These are phyloP conservation scores for Conticribra guillardii DNA, from an alignment of 108 stramenopile genomes.

Conservation along the genomic window DNA sequence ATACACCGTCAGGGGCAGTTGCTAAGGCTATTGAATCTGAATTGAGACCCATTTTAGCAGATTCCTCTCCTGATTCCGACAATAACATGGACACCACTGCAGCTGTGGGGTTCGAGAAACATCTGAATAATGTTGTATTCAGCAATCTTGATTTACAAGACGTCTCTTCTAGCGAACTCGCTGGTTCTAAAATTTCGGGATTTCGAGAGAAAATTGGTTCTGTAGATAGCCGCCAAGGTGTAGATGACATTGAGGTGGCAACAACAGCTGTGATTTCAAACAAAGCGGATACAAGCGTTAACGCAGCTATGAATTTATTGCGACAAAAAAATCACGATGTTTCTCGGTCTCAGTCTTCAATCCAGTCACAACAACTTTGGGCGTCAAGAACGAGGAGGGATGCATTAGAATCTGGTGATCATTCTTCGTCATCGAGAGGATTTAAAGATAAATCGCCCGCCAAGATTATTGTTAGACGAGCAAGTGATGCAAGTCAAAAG, in stretches of 20 bases:
- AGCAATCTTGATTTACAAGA: too few relatives aligned
- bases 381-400: conserved; percentile 15
- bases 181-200: too few relatives aligned
- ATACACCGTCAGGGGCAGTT: background rate
- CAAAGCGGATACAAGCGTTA: conserved; percentile 10
- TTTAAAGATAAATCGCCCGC: background rate
- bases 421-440: background rate
- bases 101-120: too few relatives aligned
- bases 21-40: conserved; percentile 4
- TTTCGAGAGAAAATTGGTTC: too few relatives aligned
- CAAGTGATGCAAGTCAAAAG: background rate
- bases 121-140: too few relatives aligned
- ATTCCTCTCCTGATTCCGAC: too few relatives aligned
- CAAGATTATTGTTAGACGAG: background rate
- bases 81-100: too few relatives aligned
- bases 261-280: conserved; percentile 36
- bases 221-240: too few relatives aligned
- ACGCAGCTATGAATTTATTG: conserved; percentile 18
- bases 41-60: too few relatives aligned
- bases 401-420: background rate
- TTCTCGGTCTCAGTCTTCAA: conserved; percentile 12
- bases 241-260: conserved; percentile 18
- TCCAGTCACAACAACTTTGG: conserved; percentile 20
- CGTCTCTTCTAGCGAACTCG: too few relatives aligned
- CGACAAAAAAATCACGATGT: conserved; percentile 1